Conservation (phyloP, 2,329 filamentous ascomycete species). For the Sordariomycetes sp. region DNA sequence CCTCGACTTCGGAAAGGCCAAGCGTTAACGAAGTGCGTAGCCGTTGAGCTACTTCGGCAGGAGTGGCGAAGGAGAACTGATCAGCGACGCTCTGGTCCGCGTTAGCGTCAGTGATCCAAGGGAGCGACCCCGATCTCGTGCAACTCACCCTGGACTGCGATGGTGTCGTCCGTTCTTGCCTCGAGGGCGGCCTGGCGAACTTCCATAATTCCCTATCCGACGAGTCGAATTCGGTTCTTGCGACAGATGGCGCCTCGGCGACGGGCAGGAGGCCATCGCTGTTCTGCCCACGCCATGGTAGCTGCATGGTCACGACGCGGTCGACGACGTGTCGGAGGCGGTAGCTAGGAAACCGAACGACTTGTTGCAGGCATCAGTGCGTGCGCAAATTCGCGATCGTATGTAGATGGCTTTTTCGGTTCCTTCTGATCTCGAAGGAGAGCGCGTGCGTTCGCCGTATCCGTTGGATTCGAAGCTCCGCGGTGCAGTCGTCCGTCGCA, state of each 20-base stretch:
- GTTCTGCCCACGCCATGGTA: slow-evolving; percentile 5
- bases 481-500: background rate
- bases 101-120: slow-evolving; percentile 13
- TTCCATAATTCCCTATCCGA: slow-evolving; percentile 19
- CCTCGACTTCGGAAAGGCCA: slow-evolving; percentile 74
- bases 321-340: background rate
- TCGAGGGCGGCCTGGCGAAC: slow-evolving; percentile 9
- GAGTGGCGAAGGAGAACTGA: slow-evolving; percentile 57
- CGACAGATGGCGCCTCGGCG: slow-evolving; percentile 5
- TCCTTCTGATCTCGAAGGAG: background rate
- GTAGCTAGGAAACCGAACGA: background rate
- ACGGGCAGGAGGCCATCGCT: slow-evolving; percentile 5
- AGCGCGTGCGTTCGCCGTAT: background rate
- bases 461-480: background rate
- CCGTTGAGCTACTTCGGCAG: slow-evolving; percentile 65
- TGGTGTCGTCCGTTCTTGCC: slow-evolving; percentile 38
- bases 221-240: slow-evolving; percentile 6
- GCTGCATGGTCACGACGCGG: slow-evolving; percentile 1
- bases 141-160: slow-evolving; percentile 41
- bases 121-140: background rate
- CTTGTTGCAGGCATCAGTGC: background rate
- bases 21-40: slow-evolving; percentile 74
- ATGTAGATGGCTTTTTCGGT: background rate
- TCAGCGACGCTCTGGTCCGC: slow-evolving; percentile 34
- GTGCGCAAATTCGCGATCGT: background rate